A percentile compares a stretch with the other conserved stretches of the same genome.
These are phyloP conservation scores for Cavenderia fasciculata DNA, from an alignment of 78 protist genomes.

Conservation along the genomic window DNA sequence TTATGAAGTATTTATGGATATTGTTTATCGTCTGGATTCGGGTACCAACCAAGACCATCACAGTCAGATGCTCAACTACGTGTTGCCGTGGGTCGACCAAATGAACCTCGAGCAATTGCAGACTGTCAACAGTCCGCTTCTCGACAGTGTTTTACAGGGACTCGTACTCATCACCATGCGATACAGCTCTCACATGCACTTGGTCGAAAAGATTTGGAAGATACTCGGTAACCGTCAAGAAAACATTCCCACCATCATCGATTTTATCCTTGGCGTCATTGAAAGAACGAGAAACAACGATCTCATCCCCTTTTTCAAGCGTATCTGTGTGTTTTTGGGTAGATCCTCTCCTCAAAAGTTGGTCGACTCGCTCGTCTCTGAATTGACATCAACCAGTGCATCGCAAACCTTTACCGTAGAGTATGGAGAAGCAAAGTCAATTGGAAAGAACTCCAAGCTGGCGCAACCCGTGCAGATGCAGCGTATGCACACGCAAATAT, in stretches of 20 bases:
- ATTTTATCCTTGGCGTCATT: constrained; percentile 15
- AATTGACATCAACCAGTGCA: constrained; percentile 36
- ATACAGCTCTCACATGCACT: constrained; percentile 23
- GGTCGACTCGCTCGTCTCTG: constrained; percentile 60
- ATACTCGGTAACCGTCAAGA: constrained; percentile 40
- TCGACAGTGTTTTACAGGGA: constrained; percentile 51
- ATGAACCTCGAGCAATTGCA: constrained; percentile 11
- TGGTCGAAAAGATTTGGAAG: constrained; percentile 56
- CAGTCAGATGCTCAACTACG: constrained; percentile 64
- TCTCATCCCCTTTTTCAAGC: constrained; percentile 49
- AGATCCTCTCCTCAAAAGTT: constrained; percentile 69
- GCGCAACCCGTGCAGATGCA: background rate
- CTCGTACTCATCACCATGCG: constrained; percentile 28
- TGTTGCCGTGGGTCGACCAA: constrained; percentile 71
- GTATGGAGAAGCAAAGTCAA: constrained; percentile 12
- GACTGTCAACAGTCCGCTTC: background rate
- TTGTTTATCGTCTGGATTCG: constrained; percentile 49
- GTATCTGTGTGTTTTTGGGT: constrained; percentile 54
- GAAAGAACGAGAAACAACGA: constrained; percentile 69
- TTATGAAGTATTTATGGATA: constrained; percentile 67
- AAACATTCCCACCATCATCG: constrained; percentile 44
- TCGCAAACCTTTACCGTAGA: constrained; percentile 16
- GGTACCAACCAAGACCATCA: constrained; percentile 33
- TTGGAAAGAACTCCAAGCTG: background rate
- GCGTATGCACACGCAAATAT: too few relatives aligned